Evolutionary conservation across 768 basidiomycete genomes (phyloP).

Genomic region (Mycena alexandri): DNA sequence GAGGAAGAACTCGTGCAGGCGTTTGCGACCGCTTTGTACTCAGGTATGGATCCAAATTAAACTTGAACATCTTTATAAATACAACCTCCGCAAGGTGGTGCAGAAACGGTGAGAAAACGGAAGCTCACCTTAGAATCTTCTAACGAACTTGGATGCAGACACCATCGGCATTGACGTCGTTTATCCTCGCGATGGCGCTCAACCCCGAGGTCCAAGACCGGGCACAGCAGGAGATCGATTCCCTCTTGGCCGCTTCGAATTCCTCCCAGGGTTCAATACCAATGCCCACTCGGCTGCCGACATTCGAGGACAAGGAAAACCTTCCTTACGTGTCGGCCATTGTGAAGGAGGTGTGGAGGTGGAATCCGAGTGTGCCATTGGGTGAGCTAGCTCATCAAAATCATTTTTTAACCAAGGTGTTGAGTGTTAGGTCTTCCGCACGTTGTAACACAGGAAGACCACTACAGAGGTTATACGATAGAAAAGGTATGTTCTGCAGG

Average conservation of each 20-base stretch:
- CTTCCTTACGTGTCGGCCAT: conserved; percentile 41
- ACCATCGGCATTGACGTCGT: conserved; percentile 47
- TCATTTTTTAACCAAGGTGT: too few species aligned
- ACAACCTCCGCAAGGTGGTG: conserved; percentile 39
- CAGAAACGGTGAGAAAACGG: conserved; percentile 44
- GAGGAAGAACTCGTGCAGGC: conserved; percentile 48
- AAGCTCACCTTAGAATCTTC: neutral
- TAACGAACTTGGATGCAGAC: conserved; percentile 37
- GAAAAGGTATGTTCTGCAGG: conserved; percentile 43
- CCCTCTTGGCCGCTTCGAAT: conserved; percentile 1
- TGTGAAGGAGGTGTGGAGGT: conserved; percentile 42
- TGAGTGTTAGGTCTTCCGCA: conserved; percentile 41
- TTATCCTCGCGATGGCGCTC: conserved; percentile 54
- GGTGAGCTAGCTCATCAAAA: too few species aligned
- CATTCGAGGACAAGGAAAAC: conserved; percentile 32
- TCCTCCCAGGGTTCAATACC: neutral
- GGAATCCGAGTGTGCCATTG: conserved; percentile 35
- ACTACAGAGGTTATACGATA: conserved; percentile 48
- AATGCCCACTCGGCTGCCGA: conserved; percentile 39
- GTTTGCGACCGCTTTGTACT: conserved; percentile 47
- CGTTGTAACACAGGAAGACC: conserved; percentile 46
- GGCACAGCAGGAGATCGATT: conserved; percentile 20
- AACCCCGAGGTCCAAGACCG: conserved; percentile 27
- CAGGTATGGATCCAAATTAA: conserved; percentile 28
- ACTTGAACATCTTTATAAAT: neutral